These are phyloP conservation scores for Bimuria novae-zelandiae DNA, from an alignment of 2,329 filamentous ascomycete species.

Conservation along the genomic window DNA sequence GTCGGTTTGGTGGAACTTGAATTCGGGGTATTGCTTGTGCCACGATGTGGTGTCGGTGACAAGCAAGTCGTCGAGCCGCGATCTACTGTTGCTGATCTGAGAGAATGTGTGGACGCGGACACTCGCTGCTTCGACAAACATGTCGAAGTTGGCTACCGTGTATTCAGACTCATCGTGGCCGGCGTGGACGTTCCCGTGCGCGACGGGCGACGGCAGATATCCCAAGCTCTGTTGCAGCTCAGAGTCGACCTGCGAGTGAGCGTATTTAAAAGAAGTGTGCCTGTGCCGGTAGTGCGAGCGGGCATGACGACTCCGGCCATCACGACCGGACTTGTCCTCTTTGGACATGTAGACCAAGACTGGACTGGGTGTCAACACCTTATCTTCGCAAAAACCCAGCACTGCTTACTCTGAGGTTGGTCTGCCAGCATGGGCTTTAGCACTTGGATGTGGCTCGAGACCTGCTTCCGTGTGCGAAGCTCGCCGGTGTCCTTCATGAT, in stretches of 20 bases:
- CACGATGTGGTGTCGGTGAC: conserved; percentile 40
- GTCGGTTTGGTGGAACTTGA: conserved; percentile 31
- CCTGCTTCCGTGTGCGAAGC: conserved; percentile 60
- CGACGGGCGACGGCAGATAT: conserved; percentile 21
- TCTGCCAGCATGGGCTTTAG: conserved; percentile 60
- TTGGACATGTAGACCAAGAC: conserved; percentile 50
- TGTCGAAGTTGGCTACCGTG: conserved; percentile 42
- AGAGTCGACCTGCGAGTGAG: conserved; percentile 19
- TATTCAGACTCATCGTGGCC: conserved; percentile 22
- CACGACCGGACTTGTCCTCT: conserved; percentile 32
- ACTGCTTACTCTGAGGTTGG: conserved; percentile 56
- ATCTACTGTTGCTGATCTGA: conserved; percentile 33
- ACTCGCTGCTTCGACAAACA: conserved; percentile 47
- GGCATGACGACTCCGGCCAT: conserved; percentile 16
- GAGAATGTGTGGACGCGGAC: conserved; percentile 48
- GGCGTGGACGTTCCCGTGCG: conserved; percentile 14
- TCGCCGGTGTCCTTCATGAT: conserved; percentile 61
- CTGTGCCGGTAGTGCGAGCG: conserved; percentile 26
- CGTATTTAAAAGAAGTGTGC: conserved; percentile 32
- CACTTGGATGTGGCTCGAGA: conserved; percentile 68
- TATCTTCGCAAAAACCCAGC: neutral
- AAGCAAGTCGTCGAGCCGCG: conserved; percentile 36
- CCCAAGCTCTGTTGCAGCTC: conserved; percentile 22
- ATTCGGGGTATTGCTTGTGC: conserved; percentile 39
- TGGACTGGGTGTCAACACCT: conserved; percentile 30